phyloP scores from a whole-genome alignment of 2,329 filamentous ascomycete species.

The Hawksworthiomyces lignivorus region DNA sequence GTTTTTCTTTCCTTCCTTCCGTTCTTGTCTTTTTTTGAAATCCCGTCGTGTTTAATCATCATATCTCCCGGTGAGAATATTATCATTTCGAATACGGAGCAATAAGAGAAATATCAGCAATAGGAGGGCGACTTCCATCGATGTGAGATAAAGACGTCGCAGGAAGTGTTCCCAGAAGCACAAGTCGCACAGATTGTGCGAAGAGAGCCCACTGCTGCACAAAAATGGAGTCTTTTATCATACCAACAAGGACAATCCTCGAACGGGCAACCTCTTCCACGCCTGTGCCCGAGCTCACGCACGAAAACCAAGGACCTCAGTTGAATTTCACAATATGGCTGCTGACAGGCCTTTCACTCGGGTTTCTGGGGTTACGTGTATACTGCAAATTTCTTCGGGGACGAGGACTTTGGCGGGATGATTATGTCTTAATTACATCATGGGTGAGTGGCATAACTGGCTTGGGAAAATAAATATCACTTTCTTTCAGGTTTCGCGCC shows the following conservation, averaged over 20 bases:
- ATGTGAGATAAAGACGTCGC: too few relatives aligned
- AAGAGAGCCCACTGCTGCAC: too few relatives aligned
- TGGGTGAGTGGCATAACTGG: too few relatives aligned
- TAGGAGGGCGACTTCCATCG: too few relatives aligned
- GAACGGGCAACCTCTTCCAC: background rate
- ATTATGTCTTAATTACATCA: conserved; percentile 18
- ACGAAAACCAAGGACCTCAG: conserved; percentile 15
- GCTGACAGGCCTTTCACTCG: conserved; percentile 11
- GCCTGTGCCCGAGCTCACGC: conserved; percentile 1
- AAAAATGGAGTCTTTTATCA: background rate
- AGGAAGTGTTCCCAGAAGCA: too few relatives aligned
- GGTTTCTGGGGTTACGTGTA: conserved; percentile 19
- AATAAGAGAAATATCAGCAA: too few relatives aligned
- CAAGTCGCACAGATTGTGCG: too few relatives aligned
- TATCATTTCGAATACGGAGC: too few relatives aligned
- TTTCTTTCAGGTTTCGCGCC: too few relatives aligned
- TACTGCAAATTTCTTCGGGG: conserved; percentile 22
- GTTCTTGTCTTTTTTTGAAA: background rate
- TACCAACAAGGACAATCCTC: background rate
- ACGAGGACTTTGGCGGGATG: conserved; percentile 23
- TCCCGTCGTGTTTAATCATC: too few relatives aligned
- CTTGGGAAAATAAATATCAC: too few relatives aligned
- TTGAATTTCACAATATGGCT: conserved; percentile 18
- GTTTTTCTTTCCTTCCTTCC: background rate
- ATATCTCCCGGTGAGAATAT: too few relatives aligned